Percentiles rank a stretch among this genome's conserved stretches.
These are phyloP conservation scores for Myxozyma melibiosi DNA, from an alignment of 805 yeast genomes.

Conservation along the genomic window DNA sequence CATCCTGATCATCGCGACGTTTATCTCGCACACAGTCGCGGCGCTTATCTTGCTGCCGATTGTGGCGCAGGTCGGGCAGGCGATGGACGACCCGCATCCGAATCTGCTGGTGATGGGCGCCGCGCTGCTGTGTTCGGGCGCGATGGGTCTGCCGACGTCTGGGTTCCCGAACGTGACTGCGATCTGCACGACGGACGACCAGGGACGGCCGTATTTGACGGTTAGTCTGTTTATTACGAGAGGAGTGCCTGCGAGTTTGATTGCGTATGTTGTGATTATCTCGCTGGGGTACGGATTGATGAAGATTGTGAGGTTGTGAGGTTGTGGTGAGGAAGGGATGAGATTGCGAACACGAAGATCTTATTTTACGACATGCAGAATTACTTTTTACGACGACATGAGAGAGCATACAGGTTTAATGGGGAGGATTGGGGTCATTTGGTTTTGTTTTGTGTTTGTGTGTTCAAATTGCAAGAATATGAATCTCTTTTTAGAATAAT, in stretches of 20 bases:
- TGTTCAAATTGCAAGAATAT: no score
- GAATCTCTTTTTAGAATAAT: no score
- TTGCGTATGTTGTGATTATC: constrained; percentile 71
- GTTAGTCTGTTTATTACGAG: constrained; percentile 84
- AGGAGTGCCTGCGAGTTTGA: constrained; percentile 85
- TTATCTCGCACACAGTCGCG: constrained; percentile 96
- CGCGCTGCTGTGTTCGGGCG: constrained; percentile 79
- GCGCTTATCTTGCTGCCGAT: constrained; percentile 91
- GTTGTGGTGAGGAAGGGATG: no score
- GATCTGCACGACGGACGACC: constrained; percentile 87
- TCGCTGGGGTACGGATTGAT: constrained; percentile 79
- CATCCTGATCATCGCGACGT: constrained; percentile 84
- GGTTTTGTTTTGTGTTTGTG: no score
- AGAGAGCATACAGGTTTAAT: no score
- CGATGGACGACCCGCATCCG: constrained; percentile 65
- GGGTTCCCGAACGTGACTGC: constrained; percentile 99
- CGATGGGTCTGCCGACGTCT: constrained; percentile 97
- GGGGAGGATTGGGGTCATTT: no score
- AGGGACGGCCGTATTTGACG: constrained; percentile 86
- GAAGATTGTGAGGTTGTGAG: constrained; percentile 56
- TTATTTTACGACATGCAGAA: no score
- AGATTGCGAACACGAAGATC: no score
- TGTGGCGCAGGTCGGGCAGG: constrained; percentile 84
- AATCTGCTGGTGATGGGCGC: constrained; percentile 69
- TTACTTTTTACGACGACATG: no score